Base-by-base conservation (phyloP, 2,329 filamentous ascomycete species). In the Metarhizium humberi region DNA sequence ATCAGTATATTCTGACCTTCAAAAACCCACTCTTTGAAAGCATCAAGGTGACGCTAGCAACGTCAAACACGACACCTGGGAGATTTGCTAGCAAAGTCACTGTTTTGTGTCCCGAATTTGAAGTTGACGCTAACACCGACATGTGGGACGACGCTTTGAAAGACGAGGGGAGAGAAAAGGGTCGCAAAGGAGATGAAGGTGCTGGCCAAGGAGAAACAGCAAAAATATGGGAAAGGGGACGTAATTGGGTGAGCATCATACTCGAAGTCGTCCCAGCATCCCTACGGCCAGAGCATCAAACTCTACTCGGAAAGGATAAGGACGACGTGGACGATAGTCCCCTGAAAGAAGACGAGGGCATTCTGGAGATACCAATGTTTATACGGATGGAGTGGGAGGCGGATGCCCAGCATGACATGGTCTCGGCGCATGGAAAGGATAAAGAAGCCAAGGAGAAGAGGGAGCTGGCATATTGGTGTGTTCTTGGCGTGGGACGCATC, bases 381-480 rank as follows among this genome's bases (percentile, higher is more conserved):
- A 90, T 99, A 58, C 81, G 91, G 29, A 80, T 96, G 55, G 92
- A 96, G 69, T 99, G 92, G 85, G 92, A 92, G 69, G 78, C 82
- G 3, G 88, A 91, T 60, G 77, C 77, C 1, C 76, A 81, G 54
- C 80, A 85, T 54, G 82, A 89, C 57, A 82, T 84, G 8, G 86
- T 82, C 13, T 75, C 78, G 3, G 72, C 74, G 8, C 64, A 72
- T 2, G 70, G 71, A 40, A 78, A 71, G 66, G 81, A 79, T 62
- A 85, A 79, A 68, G 83, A 81, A 48, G 81, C 76, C 50, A 86
- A 79, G 69, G 88, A 92, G 71, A 92, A 85, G 75, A 82, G 88
- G 65, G 94, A 97, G 68, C 74, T 97, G 71, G 91, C 91, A 55
- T 97, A 96, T 72, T 99, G 94, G 94, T 91, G 89, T 73, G 91